Conservation (phyloP, 1,284 basidiomycete genomes). For the Apiotrichum laibachii region DNA sequence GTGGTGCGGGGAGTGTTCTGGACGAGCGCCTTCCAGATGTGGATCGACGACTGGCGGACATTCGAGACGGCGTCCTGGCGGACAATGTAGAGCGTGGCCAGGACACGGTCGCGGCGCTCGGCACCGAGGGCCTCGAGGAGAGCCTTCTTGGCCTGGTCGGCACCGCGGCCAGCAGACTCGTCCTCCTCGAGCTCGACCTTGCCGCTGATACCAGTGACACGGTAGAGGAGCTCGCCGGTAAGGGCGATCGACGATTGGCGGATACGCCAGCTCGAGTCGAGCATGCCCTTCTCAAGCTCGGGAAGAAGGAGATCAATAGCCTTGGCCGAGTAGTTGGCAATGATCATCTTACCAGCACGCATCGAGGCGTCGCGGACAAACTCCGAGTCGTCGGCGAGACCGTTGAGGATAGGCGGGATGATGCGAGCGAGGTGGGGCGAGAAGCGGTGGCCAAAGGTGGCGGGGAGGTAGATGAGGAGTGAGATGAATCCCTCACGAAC, state of each 20-base stretch:
- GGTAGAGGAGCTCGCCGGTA: constrained; percentile 93
- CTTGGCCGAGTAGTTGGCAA: constrained; percentile 87
- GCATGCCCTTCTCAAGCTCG: constrained; percentile 91
- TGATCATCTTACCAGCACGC: constrained; percentile 98
- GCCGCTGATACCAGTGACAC: constrained; percentile 93
- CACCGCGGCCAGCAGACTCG: constrained; percentile 62
- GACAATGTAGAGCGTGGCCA: constrained; percentile 84
- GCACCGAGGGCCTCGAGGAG: constrained; percentile 83
- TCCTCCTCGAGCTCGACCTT: constrained; percentile 86
- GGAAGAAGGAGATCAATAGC: constrained; percentile 93
- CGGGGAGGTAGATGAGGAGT: constrained; percentile 89
- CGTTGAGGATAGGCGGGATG: constrained; percentile 86
- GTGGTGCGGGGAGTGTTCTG: constrained; percentile 66
- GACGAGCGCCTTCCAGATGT: constrained; percentile 98
- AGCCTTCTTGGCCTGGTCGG: constrained; percentile 76
- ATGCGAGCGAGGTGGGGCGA: constrained; percentile 93
- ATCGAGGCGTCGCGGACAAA: constrained; percentile 94
- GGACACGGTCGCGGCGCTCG: constrained; percentile 84
- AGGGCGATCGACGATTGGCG: constrained; percentile 92
- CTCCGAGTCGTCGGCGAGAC: constrained; percentile 90
- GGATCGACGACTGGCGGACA: constrained; percentile 87
- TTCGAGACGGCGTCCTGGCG: constrained; percentile 89
- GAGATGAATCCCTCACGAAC: constrained; percentile 99
- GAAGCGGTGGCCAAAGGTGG: constrained; percentile 92
- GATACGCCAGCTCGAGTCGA: constrained; percentile 92